A percentile compares a stretch with the other conserved stretches of the same genome.
Evolutionary conservation across 108 stramenopile species (phyloP).

Genomic region (Skeletonema menzelii): DNA sequence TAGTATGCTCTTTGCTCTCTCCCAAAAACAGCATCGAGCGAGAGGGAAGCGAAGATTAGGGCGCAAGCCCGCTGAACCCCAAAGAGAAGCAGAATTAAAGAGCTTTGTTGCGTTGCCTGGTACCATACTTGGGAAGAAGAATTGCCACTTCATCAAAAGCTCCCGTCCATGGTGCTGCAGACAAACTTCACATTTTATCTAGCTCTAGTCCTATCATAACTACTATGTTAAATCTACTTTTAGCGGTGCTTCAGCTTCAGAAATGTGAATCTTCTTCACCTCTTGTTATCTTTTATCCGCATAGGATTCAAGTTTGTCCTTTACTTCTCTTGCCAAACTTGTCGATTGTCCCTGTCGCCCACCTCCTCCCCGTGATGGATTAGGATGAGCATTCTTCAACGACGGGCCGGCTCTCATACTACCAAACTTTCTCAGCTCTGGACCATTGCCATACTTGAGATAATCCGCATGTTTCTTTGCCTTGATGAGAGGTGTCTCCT

Average conservation of each 20-base stretch:
- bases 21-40: too few species aligned
- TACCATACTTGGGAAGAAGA: too few species aligned
- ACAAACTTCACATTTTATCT: too few species aligned
- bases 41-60: too few species aligned
- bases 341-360: neutral
- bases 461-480: conserved; percentile 58
- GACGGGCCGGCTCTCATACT: conserved; percentile 72
- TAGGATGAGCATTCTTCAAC: conserved; percentile 5
- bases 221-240: neutral
- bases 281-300: neutral
- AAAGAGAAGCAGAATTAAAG: too few species aligned
- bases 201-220: too few species aligned
- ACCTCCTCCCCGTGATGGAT: neutral
- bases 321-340: neutral
- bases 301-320: neutral
- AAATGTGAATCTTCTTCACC: neutral
- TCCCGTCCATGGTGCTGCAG: too few species aligned
- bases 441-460: conserved; percentile 69
- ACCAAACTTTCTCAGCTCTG: conserved; percentile 52
- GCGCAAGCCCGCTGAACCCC: too few species aligned
- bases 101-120: too few species aligned
- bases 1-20: too few species aligned
- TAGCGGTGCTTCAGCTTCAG: neutral
- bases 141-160: too few species aligned
- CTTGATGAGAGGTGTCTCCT: conserved; percentile 54